These are phyloP conservation scores for Fraxinus americana DNA, from an alignment of 257 asterid species.

Conservation along the genomic window DNA sequence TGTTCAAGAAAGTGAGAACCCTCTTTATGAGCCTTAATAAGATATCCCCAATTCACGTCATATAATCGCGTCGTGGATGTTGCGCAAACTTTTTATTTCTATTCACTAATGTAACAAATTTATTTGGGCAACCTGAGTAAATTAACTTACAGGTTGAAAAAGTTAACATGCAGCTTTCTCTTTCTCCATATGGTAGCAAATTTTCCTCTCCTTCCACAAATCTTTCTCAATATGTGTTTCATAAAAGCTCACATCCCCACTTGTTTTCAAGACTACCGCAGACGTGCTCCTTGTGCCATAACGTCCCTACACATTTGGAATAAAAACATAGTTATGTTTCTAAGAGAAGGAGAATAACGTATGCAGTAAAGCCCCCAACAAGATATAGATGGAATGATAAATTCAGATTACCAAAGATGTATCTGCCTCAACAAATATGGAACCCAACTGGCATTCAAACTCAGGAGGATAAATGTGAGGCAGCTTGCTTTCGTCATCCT, in stretches of 20 bases:
- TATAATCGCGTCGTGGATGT: not conserved
- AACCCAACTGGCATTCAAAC: conserved; percentile 61
- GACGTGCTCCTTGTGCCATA: conserved; percentile 87
- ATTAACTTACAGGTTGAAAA: not conserved
- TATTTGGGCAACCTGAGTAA: not conserved
- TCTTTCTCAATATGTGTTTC: conserved; percentile 49
- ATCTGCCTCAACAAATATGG: conserved; percentile 67
- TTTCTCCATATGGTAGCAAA: conserved; percentile 42
- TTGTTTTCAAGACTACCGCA: conserved; percentile 38
- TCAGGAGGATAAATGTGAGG: conserved; percentile 59
- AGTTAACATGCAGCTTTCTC: not conserved
- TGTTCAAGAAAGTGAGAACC: not conserved
- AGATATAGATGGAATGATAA: not conserved
- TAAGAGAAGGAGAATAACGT: not conserved
- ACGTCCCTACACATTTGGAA: conserved; percentile 43
- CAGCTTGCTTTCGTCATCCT: conserved; percentile 52
- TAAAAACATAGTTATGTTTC: not conserved
- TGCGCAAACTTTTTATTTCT: not conserved
- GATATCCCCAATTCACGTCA: not conserved
- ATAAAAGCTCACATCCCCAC: conserved; percentile 48
- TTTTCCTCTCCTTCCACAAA: conserved; percentile 56
- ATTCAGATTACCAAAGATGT: conserved; percentile 48
- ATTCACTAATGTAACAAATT: not conserved
- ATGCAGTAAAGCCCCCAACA: conserved; percentile 1
- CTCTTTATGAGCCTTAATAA: not conserved